Evolutionary conservation across 2,329 filamentous ascomycete species (phyloP).

Genomic region (Cryphonectria carpinicola): DNA sequence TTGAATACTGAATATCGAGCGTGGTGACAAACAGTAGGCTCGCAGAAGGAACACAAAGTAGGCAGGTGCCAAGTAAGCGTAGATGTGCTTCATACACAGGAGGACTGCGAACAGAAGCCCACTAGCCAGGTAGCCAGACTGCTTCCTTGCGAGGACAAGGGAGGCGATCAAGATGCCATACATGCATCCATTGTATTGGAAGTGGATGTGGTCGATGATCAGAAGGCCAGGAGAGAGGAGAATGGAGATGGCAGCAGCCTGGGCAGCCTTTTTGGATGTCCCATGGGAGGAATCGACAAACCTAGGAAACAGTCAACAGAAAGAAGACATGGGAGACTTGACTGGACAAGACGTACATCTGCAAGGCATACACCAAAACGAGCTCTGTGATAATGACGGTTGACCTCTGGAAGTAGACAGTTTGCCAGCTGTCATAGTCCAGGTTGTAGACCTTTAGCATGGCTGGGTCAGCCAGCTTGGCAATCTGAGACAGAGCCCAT

Average conservation of each 20-base stretch:
- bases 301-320: conserved; percentile 45
- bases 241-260: conserved; percentile 86
- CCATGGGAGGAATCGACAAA: conserved; percentile 74
- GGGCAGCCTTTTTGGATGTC: conserved; percentile 72
- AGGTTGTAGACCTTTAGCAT: conserved; percentile 85
- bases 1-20: conserved; percentile 74
- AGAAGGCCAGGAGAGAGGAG: conserved; percentile 89
- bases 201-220: conserved; percentile 98
- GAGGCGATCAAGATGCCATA: conserved; percentile 90
- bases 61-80: conserved; percentile 92
- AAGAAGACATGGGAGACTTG: not conserved
- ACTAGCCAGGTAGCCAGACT: conserved; percentile 74
- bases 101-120: conserved; percentile 83
- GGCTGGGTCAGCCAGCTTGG: conserved; percentile 73
- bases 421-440: conserved; percentile 89
- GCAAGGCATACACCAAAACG: conserved; percentile 79
- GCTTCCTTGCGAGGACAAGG: conserved; percentile 77
- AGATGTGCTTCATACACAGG: conserved; percentile 96
- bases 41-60: conserved; percentile 95
- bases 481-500: conserved; percentile 84
- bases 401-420: conserved; percentile 88
- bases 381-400: conserved; percentile 87
- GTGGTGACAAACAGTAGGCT: conserved; percentile 81
- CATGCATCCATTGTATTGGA: conserved; percentile 98
- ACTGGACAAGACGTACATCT: conserved; percentile 55